These are phyloP conservation scores for Orbilia brochopaga DNA, from an alignment of 2,329 filamentous ascomycete genomes.

Conservation along the genomic window DNA sequence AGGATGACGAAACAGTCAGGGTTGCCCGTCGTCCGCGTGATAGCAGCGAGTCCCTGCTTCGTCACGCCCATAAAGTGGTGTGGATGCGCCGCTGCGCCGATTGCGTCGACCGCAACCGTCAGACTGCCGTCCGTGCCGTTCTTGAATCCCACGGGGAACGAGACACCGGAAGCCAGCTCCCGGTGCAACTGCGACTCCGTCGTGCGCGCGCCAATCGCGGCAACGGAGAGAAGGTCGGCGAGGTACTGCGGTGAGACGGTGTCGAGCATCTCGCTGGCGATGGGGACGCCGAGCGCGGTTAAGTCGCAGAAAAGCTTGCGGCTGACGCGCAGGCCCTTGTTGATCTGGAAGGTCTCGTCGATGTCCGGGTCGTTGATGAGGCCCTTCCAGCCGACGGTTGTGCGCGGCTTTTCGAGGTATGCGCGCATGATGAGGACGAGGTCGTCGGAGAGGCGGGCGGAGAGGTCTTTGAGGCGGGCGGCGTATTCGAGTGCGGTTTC, in stretches of 20 bases:
- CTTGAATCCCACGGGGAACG: conserved; percentile 99
- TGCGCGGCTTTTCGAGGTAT: conserved; percentile 97
- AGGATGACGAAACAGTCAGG: conserved; percentile 97
- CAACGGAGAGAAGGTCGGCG: conserved; percentile 86
- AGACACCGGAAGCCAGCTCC: conserved; percentile 89
- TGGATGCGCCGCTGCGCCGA: conserved; percentile 86
- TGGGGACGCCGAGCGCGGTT: conserved; percentile 89
- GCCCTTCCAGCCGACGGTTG: conserved; percentile 98
- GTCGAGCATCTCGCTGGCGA: conserved; percentile 97
- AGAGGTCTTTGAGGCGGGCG: conserved; percentile 77
- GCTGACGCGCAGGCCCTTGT: conserved; percentile 87
- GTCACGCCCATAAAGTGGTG: conserved; percentile 98
- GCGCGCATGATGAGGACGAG: conserved; percentile 95
- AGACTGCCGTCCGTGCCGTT: conserved; percentile 95
- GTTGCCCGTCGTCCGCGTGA: conserved; percentile 92
- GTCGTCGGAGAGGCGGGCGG: conserved; percentile 86
- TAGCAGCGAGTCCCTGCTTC: conserved; percentile 92
- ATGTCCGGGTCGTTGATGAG: conserved; percentile 98
- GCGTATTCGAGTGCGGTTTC: conserved; percentile 90
- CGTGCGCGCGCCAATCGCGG: conserved; percentile 92
- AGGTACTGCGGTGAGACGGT: conserved; percentile 98
- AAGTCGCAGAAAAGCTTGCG: conserved; percentile 92
- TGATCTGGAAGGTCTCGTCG: conserved; percentile 98
- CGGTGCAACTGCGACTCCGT: conserved; percentile 96
- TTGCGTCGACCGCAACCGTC: conserved; percentile 90